Conservation (phyloP, 1,284 basidiomycete genomes). For the Malassezia japonica region DNA sequence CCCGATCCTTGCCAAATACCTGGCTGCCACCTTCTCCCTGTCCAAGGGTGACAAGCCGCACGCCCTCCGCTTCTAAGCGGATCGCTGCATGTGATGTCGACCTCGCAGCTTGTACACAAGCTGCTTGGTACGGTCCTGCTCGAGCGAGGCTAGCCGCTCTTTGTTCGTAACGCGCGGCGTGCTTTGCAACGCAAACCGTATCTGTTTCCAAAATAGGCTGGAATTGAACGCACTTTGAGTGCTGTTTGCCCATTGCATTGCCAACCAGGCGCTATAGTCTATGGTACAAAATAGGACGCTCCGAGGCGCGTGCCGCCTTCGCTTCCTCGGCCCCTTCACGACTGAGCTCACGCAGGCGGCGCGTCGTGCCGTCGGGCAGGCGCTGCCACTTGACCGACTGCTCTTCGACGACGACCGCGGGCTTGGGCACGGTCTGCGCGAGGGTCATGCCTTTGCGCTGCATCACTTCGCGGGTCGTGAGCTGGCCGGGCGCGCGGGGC, state of each 20-base stretch:
- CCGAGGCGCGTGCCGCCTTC: not conserved
- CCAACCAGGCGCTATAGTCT: too few species aligned
- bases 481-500: constrained; percentile 38
- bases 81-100: not conserved
- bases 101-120: not conserved
- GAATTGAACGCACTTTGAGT: constrained; percentile 1
- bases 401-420: not conserved
- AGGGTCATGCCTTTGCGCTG: constrained; percentile 5
- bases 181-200: not conserved
- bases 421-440: not conserved
- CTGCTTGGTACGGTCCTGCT: not conserved
- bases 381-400: constrained; percentile 18
- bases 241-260: not conserved
- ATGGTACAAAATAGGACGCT: constrained; percentile 21
- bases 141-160: too few species aligned
- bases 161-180: not conserved
- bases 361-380: constrained; percentile 20
- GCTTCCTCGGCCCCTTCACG: constrained; percentile 27
- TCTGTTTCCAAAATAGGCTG: constrained; percentile 19
- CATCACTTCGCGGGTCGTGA: constrained; percentile 11
- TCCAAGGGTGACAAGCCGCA: constrained; percentile 88
- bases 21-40: constrained; percentile 84
- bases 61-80: constrained; percentile 66
- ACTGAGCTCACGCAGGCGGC: constrained; percentile 28
- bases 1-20: constrained; percentile 83